Evolutionary conservation across 1,284 basidiomycete genomes (phyloP).

Genomic region (Austropuccinia psidii): DNA sequence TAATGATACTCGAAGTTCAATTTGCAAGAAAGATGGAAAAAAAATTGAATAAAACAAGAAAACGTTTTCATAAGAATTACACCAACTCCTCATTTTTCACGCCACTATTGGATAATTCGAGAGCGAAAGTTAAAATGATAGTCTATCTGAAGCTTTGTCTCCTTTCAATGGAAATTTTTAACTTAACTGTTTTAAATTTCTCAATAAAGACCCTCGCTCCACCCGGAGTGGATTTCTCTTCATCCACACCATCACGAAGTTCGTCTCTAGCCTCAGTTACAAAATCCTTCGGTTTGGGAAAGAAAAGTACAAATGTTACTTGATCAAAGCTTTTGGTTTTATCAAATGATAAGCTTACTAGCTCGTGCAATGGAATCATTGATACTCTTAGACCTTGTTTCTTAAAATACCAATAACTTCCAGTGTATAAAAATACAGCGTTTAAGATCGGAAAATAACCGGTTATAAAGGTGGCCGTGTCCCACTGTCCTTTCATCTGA

Average conservation of each 20-base stretch:
- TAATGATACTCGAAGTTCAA: no score
- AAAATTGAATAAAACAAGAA: no score
- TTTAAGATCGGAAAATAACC: slow-evolving; percentile 19
- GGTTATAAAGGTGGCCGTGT: slow-evolving; percentile 43
- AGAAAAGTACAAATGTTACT: neutral
- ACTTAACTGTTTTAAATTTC: slow-evolving; percentile 17
- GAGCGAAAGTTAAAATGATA: no score
- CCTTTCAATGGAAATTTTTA: no score
- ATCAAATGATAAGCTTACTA: no score
- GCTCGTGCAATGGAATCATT: slow-evolving; percentile 4
- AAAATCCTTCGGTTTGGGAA: slow-evolving; percentile 5
- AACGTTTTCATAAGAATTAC: no score
- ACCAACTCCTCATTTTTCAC: no score
- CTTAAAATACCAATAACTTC: neutral
- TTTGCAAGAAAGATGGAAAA: no score
- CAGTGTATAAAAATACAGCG: neutral
- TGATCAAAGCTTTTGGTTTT: no score
- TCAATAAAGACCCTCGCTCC: neutral
- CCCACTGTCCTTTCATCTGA: slow-evolving; percentile 53
- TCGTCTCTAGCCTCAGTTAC: slow-evolving; percentile 25
- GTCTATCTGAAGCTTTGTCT: no score
- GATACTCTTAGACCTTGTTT: neutral
- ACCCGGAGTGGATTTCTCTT: neutral
- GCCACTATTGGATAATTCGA: no score
- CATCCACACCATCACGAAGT: neutral